Evolutionary conservation across 2,329 filamentous ascomycete species (phyloP).

Genomic region (Rutstroemia sp.): DNA sequence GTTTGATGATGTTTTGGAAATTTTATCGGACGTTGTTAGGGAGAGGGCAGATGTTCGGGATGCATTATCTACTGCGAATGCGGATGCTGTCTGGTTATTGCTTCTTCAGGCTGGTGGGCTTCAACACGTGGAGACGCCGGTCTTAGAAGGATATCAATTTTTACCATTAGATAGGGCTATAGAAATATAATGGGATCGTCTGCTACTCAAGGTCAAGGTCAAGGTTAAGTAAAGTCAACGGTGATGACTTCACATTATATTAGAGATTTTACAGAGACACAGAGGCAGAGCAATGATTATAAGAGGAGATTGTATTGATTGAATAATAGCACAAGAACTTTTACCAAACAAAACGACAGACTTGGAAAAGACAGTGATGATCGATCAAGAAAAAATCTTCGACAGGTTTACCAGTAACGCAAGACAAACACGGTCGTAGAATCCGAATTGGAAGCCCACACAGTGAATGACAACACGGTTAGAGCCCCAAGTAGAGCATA

Average conservation of each 20-base stretch:
- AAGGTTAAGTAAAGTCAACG: too few relatives aligned
- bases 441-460: too few relatives aligned
- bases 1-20: constrained; percentile 62
- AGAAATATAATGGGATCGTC: background rate
- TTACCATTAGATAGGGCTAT: constrained; percentile 12
- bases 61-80: constrained; percentile 57
- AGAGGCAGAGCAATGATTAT: background rate
- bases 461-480: background rate
- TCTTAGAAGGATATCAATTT: constrained; percentile 36
- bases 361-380: background rate
- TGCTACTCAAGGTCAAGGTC: too few relatives aligned
- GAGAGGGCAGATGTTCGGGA: constrained; percentile 41
- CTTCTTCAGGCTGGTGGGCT: constrained; percentile 3
- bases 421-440: too few relatives aligned
- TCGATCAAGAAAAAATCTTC: background rate
- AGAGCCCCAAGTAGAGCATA: background rate
- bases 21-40: constrained; percentile 47
- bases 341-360: background rate
- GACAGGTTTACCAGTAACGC: too few relatives aligned
- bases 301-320: constrained; percentile 1
- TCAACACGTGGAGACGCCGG: constrained; percentile 32
- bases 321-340: background rate
- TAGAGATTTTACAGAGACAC: background rate
- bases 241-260: too few relatives aligned
- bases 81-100: constrained; percentile 70